Base-by-base conservation (phyloP, 2,329 filamentous ascomycete genomes). In the Trichoderma polysporum region DNA sequence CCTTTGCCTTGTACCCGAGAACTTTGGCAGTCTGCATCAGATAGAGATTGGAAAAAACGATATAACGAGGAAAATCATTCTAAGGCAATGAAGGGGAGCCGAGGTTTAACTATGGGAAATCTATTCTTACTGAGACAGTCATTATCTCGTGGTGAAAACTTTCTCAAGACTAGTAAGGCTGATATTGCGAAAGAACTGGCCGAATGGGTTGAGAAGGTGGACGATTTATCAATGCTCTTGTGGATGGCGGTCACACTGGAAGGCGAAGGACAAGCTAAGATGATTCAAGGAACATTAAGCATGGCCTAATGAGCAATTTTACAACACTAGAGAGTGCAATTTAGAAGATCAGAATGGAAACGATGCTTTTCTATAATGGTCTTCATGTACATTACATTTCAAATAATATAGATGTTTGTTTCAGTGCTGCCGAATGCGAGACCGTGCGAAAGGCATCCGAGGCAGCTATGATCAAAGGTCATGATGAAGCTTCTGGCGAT, bases 1-100 rank as follows among this genome's bases (percentile, higher is more conserved):
- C 35, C 61, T 29, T 47, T 64, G n/a, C 50, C 61, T 12, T 64
- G 61, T n/a, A 54, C 47, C 29, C 50, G 61, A n/a, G 61, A 58
- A 33, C 50, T 64, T 10, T 64, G 61, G 61, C 49, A 57, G 29
- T 37, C 61, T 2, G 27, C 47, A 45, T 58, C 61, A 7, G 50
- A 64, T 8, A 54, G 49, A 58, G 61, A 64, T 9, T 64, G 61
- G 61, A 54, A 41, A 10, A 64, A 57, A 35, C 27, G 22, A 31
- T 64, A 64, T 17, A 27, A 64, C 4, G 17, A 64, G n/a, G 49
- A 64, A 17, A 57, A 39, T 19, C 41, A 17, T 25, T 54, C 61
- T 3, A 64, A 58, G 6, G 25, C 8, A 12, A 22, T 22, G 22
- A 54, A 54, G 7, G 61, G 61, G 27, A 64, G 39, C 3, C 35